Percentiles rank a stretch among this genome's conserved stretches.
Evolutionary conservation across 768 basidiomycete genomes (phyloP).

Genomic region (Naematelia aurantialba): DNA sequence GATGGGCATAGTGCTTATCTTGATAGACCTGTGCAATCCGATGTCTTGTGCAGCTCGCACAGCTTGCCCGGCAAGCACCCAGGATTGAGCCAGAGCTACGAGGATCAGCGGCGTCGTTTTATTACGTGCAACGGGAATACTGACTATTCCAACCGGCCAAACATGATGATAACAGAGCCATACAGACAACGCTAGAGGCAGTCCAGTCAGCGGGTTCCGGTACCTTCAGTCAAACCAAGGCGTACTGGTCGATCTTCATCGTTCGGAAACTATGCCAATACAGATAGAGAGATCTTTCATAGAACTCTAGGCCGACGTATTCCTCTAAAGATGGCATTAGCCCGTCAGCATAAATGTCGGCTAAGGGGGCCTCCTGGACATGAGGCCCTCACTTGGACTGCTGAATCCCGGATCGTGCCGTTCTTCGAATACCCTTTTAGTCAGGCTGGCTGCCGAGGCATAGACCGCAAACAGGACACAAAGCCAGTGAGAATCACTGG

Average conservation of each 20-base stretch:
- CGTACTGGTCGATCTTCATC: constrained; percentile 63
- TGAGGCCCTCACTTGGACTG: constrained; percentile 48
- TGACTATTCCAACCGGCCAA: constrained; percentile 78
- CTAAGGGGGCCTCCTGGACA: too few species aligned
- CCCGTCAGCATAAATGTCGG: constrained; percentile 81
- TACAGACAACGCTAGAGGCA: constrained; percentile 77
- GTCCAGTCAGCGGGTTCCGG: neutral
- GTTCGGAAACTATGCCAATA: constrained; percentile 55
- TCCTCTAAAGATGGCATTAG: constrained; percentile 39
- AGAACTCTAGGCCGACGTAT: constrained; percentile 11
- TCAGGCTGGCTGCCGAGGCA: constrained; percentile 74
- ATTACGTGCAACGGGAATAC: neutral
- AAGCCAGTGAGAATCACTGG: constrained; percentile 60
- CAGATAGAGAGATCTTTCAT: constrained; percentile 13
- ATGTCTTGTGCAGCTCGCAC: constrained; percentile 82
- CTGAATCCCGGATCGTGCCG: constrained; percentile 56
- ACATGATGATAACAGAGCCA: constrained; percentile 76
- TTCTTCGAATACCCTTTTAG: constrained; percentile 57
- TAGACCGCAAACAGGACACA: constrained; percentile 79
- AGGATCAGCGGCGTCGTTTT: neutral
- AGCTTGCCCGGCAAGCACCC: constrained; percentile 84
- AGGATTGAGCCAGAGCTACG: constrained; percentile 70
- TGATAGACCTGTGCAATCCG: constrained; percentile 69
- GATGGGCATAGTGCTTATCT: constrained; percentile 62
- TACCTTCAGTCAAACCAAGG: too few species aligned